phyloP scores from a whole-genome alignment of 1,284 basidiomycete species.

The Cystobasidium sp. region DNA sequence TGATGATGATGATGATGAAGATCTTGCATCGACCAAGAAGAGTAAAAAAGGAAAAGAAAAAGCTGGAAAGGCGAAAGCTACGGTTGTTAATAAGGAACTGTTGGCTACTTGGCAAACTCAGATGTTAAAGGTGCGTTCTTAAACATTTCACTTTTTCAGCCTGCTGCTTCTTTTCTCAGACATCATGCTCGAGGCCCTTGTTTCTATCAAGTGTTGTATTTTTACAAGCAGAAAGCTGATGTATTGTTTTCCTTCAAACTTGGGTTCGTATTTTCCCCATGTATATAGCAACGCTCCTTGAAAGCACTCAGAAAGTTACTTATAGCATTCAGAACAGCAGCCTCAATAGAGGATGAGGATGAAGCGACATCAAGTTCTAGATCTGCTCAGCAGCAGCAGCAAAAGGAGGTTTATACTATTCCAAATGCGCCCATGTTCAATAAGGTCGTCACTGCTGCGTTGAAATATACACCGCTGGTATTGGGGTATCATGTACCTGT shows the following conservation, averaged over 20 bases:
- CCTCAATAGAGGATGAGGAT: constrained; percentile 58
- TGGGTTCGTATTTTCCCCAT: neutral
- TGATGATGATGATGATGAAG: constrained; percentile 57
- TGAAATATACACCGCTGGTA: constrained; percentile 89
- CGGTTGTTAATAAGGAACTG: constrained; percentile 68
- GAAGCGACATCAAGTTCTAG: constrained; percentile 31
- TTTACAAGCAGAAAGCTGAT: neutral
- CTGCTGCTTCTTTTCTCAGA: too few species aligned
- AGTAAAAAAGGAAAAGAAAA: constrained; percentile 56
- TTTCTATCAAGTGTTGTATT: too few species aligned
- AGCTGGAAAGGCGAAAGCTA: constrained; percentile 59
- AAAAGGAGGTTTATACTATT: constrained; percentile 45
- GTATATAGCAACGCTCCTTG: constrained; percentile 75
- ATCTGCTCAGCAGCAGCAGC: constrained; percentile 17
- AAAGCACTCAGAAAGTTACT: constrained; percentile 82
- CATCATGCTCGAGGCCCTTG: neutral
- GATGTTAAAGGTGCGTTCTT: constrained; percentile 74
- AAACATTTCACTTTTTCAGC: neutral
- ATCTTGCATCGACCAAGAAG: constrained; percentile 48
- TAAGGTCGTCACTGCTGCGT: constrained; percentile 83
- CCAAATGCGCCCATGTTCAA: constrained; percentile 71
- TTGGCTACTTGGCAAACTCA: constrained; percentile 85
- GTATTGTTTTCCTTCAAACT: neutral
- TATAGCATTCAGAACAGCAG: constrained; percentile 85
- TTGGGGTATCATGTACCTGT: constrained; percentile 85